These are phyloP conservation scores for Eutypa lata DNA, from an alignment of 2,329 filamentous ascomycete genomes.

Conservation along the genomic window DNA sequence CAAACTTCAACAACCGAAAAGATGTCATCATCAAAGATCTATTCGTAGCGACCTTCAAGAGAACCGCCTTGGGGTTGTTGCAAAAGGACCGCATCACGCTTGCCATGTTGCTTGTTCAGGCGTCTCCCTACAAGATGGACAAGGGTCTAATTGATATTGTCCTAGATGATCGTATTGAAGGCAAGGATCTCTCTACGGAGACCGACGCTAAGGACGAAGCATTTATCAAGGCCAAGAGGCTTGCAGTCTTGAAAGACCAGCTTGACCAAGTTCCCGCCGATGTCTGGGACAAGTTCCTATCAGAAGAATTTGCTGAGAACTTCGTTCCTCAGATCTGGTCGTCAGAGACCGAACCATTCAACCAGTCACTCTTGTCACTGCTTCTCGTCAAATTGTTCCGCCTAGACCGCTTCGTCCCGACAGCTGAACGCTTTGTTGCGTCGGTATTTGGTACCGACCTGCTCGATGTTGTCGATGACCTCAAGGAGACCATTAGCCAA, in stretches of 20 bases:
- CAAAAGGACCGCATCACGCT: constrained; percentile 94
- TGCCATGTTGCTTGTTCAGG: constrained; percentile 91
- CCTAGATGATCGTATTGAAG: constrained; percentile 72
- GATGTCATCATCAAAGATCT: constrained; percentile 89
- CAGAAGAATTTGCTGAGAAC: constrained; percentile 82
- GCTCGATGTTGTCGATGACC: constrained; percentile 80
- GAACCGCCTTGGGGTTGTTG: constrained; percentile 87
- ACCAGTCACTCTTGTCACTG: constrained; percentile 78
- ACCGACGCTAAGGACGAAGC: constrained; percentile 63
- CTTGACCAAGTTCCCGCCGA: constrained; percentile 59
- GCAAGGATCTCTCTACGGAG: constrained; percentile 74
- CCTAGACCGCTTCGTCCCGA: constrained; percentile 90
- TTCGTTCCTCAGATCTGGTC: constrained; percentile 76
- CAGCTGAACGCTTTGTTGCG: constrained; percentile 85
- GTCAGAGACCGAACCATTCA: constrained; percentile 58
- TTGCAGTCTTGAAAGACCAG: constrained; percentile 70
- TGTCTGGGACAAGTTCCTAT: constrained; percentile 79
- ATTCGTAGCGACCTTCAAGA: constrained; percentile 86
- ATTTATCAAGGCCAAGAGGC: constrained; percentile 64
- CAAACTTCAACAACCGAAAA: constrained; percentile 74
- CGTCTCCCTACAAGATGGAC: constrained; percentile 94
- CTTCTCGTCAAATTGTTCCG: constrained; percentile 92
- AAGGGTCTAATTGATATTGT: constrained; percentile 83
- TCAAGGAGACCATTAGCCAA: constrained; percentile 79
- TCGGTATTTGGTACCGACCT: constrained; percentile 81